These are phyloP conservation scores for Croton laevigatus DNA, from an alignment of 441 rosid species.

Conservation along the genomic window DNA sequence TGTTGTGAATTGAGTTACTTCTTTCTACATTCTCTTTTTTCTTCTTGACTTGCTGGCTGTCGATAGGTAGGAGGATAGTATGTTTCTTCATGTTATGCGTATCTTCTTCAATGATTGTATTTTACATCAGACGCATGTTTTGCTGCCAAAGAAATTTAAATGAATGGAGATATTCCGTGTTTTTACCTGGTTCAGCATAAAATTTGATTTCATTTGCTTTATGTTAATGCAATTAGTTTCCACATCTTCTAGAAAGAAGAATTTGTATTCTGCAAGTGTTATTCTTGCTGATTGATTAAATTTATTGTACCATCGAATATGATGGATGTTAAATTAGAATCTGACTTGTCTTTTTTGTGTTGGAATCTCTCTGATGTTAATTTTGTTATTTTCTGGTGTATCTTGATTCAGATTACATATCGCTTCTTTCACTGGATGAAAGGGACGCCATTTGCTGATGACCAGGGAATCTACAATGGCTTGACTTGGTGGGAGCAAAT, in stretches of 20 bases:
- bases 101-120: background rate
- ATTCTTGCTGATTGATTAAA: background rate
- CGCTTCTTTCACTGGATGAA: conserved; percentile 94
- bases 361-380: background rate
- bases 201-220: background rate
- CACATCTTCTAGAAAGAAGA: conserved; percentile 4
- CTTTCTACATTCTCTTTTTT: no score
- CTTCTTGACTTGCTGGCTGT: background rate
- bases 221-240: conserved; percentile 3
- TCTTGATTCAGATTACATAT: conserved; percentile 66
- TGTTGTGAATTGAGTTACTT: background rate
- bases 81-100: background rate
- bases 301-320: background rate
- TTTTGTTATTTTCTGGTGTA: conserved; percentile 15
- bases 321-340: conserved; percentile 1
- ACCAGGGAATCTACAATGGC: conserved; percentile 89
- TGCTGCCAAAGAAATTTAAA: background rate
- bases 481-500: conserved; percentile 99
- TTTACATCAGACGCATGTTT: background rate
- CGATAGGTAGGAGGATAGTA: background rate
- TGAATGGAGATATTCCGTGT: background rate
- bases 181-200: background rate
- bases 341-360: background rate
- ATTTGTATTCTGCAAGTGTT: background rate
- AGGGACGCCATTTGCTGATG: conserved; percentile 96